A percentile compares a stretch with the other conserved stretches of the same genome.
These are phyloP conservation scores for Cordyceps javanica DNA, from an alignment of 2,329 filamentous ascomycete genomes.

Conservation along the genomic window DNA sequence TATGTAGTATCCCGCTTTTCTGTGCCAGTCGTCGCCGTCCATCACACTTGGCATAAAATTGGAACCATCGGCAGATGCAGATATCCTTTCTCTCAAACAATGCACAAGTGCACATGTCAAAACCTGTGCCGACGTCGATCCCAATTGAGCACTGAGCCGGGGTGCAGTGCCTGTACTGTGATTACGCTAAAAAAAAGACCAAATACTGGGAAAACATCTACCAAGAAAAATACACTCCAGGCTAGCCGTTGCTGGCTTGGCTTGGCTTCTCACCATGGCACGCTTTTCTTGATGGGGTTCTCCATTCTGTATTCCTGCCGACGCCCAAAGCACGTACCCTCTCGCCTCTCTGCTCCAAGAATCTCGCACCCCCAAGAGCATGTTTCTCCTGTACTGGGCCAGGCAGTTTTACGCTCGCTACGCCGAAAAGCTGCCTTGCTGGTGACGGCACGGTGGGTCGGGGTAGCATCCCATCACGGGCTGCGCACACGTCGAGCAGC, in stretches of 20 bases:
- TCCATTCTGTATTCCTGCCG: background rate
- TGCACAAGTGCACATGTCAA: background rate
- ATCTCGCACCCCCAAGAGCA: background rate
- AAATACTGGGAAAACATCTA: no score
- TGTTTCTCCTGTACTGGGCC: background rate
- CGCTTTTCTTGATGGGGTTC: background rate
- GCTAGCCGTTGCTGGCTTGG: slow-evolving; percentile 7
- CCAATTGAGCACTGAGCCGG: slow-evolving; percentile 2
- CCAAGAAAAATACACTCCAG: background rate
- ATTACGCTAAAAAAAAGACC: background rate
- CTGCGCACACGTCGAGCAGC: background rate
- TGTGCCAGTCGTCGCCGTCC: background rate
- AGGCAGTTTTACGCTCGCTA: slow-evolving; percentile 1
- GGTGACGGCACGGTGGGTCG: background rate
- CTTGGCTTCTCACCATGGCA: background rate
- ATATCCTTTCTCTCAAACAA: background rate
- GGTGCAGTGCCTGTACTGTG: background rate
- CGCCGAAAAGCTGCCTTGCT: background rate
- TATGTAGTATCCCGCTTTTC: background rate
- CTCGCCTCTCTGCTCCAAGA: no score
- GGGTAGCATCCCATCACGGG: background rate
- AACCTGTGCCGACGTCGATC: slow-evolving; percentile 1
- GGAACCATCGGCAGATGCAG: background rate
- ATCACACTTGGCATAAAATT: background rate
- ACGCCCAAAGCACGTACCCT: background rate